Conservation (phyloP, 257 asterid genomes). For the Solanum appendiculatum region DNA sequence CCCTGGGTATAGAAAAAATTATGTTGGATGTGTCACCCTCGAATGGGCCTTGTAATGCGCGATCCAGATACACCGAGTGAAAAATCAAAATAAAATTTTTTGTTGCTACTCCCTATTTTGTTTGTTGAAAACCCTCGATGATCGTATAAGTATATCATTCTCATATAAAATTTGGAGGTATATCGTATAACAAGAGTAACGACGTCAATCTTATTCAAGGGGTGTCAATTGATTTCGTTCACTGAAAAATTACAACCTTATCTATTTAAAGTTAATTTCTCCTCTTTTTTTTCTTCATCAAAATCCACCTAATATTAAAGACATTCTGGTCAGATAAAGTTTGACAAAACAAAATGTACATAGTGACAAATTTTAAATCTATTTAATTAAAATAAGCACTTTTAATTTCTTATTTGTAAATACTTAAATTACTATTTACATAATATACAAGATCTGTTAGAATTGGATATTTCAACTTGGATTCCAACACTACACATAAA, state of each 20-base stretch:
- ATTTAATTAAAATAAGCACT: no score
- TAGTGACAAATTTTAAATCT: background rate
- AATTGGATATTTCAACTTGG: background rate
- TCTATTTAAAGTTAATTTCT: no score
- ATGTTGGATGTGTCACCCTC: background rate
- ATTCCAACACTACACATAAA: background rate
- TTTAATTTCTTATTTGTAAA: no score
- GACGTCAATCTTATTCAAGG: background rate
- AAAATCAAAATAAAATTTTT: no score
- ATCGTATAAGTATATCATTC: background rate
- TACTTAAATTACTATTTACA: background rate
- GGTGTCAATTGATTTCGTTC: background rate
- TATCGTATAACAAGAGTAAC: background rate
- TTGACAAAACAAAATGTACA: background rate
- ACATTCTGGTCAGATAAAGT: background rate
- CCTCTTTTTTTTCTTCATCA: background rate
- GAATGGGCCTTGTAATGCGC: no score
- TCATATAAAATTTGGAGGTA: background rate
- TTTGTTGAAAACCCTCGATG: background rate
- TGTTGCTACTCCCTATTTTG: background rate
- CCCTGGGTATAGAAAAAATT: background rate
- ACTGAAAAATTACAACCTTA: background rate
- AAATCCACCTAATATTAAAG: background rate
- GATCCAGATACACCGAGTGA: rapidly evolving
- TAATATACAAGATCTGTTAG: background rate